Conservation (phyloP, 2,329 filamentous ascomycete genomes). For the Aspergillus persii region DNA sequence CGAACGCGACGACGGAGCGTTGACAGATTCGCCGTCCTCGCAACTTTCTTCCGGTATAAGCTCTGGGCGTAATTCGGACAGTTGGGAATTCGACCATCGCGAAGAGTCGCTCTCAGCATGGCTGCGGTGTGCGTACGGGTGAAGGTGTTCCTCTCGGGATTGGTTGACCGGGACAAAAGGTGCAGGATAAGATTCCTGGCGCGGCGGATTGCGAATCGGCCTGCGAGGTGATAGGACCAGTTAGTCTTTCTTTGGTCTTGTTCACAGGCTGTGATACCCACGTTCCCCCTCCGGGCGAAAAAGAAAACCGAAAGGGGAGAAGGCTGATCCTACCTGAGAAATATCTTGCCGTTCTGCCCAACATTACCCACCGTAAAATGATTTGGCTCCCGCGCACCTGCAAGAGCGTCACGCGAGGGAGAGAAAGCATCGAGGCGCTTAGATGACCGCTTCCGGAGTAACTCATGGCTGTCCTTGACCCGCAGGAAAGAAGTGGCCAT, state of each 20-base stretch:
- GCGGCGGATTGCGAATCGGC: slow-evolving; percentile 36
- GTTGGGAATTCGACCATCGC: slow-evolving; percentile 42
- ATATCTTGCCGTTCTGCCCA: slow-evolving; percentile 78
- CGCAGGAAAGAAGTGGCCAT: slow-evolving; percentile 37
- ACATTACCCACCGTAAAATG: slow-evolving; percentile 80
- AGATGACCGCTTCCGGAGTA: slow-evolving; percentile 39
- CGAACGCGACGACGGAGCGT: slow-evolving; percentile 20
- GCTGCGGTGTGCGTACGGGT: slow-evolving; percentile 30
- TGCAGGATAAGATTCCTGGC: slow-evolving; percentile 31
- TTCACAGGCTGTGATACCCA: slow-evolving; percentile 15
- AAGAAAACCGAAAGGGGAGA: neutral
- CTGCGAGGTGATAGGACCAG: slow-evolving; percentile 19
- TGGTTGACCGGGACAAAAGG: slow-evolving; percentile 50
- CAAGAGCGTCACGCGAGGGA: slow-evolving; percentile 57
- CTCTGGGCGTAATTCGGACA: slow-evolving; percentile 37
- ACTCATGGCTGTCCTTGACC: slow-evolving; percentile 54
- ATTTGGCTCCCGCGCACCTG: slow-evolving; percentile 63
- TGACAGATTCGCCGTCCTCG: slow-evolving; percentile 24
- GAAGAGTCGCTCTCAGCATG: slow-evolving; percentile 29
- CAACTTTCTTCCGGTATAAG: slow-evolving; percentile 23
- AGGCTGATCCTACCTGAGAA: slow-evolving; percentile 63
- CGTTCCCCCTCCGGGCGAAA: neutral
- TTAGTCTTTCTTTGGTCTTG: slow-evolving; percentile 5
- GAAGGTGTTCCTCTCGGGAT: slow-evolving; percentile 57
- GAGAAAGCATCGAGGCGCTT: slow-evolving; percentile 48